Evolutionary conservation across 441 rosid genomes (phyloP), one percentile per base, ranked within the genome.

Genomic region (Brassica hybrid): DNA sequence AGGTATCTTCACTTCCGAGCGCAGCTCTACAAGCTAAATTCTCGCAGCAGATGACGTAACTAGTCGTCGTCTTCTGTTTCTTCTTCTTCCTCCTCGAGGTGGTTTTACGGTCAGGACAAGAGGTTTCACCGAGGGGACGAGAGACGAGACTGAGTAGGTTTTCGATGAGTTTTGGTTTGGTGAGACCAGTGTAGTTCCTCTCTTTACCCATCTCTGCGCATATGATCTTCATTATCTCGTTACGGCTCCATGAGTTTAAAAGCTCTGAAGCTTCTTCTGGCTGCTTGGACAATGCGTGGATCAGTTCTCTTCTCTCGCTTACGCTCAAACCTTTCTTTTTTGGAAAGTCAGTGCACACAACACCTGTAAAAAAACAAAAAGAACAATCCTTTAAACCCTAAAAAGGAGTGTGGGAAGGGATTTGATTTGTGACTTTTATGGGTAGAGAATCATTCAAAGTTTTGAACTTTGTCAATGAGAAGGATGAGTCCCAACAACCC

Each of bases 171-270:
- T 92, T 96, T 54, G 92, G 82, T 86, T 96, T 96, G 32, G 91
- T 82, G 67, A 96, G 84, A 74, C 98, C 97, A 9, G 98, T 94
- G 79, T 96, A 96, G 78, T 94, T 96, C 88, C 99, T 91, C 84
- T 96, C 94, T 83, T 94, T 96, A 54, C 99, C 98, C 99, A 92
- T 92, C 86, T 92, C 99, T 10, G 85, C 91, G 78, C 97, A 94
- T 14, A 96, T 88, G 80, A 96, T 88, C 86, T 94, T 89, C 82
- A 96, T 79, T 68, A 96, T 96, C 83, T 96, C 99, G 79, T 89
- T 90, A 19, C 98, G 91, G 82, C 94, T 96, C 99, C 99, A 96
- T 59, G 96, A 84, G 62, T 91, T 93, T 19, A 96, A 83, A 74
- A 84, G 75, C 81, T 87, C 97, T 17, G 94, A 69, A 64, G 94